Base-by-base conservation (phyloP, 2,329 filamentous ascomycete species). In the Periconia sp. region DNA sequence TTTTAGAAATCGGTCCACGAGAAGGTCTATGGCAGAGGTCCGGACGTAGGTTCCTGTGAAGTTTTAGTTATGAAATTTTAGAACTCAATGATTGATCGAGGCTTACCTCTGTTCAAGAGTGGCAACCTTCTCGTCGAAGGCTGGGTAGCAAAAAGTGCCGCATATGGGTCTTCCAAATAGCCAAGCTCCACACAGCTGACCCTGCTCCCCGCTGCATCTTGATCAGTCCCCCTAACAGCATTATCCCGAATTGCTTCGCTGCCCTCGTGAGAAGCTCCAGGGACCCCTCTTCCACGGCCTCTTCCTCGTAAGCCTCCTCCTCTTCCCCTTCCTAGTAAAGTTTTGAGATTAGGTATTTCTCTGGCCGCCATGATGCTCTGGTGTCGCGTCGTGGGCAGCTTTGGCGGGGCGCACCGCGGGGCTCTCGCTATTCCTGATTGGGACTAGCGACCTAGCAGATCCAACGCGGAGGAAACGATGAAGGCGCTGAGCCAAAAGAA, bases 31-130 rank as follows among this genome's bases (percentile, higher is more conserved):
- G 17, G 88, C 89, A 4, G 80, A 82, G 7, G 92, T 96, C 48
- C 94, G 85, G 16, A 92, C 87, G 63, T 96, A 97, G n/a, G 92
- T 97, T 38, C 91, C 91, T 92, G 54, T 41, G 5, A n/a, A 18
- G 6, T 36, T 5, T 28, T 34, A 17, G n/a, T 51, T 24, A 51
- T 34, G 5, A n/a, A 18, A 5, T 36, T 5, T 28, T 34, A 17
- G n/a, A 50, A 22, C 50, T 34, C 15, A 29, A 12, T 19, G 4
- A 17, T 21, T 29, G 13, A 29, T 22, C 18, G 36, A n/a, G 1
- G 0, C 21, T 18, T 70, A 90, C 92, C 92, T 82, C 92, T 79
- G 65, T 99, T 97, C 63, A 99, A 96, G 50, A 99, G 89, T 37
- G 94, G 94, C 51, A 95, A 79, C 44, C 92, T 80, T 52, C 88